Evolutionary conservation across 805 yeast species (phyloP).

Genomic region (Jamesozyma hellenica): DNA sequence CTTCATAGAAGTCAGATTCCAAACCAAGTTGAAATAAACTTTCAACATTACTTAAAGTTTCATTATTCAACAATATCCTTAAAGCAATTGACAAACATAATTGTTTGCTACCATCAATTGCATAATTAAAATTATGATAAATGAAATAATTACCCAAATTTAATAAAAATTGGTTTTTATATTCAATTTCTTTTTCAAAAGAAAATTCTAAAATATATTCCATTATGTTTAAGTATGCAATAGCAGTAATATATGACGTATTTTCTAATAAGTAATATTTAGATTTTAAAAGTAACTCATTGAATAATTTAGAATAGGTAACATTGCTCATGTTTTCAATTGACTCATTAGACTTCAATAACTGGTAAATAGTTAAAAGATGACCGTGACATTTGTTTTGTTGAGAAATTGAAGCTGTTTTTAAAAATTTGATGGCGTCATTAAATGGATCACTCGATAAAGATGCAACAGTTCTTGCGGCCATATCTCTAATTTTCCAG

Average conservation of each 20-base stretch:
- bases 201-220: not conserved
- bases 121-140: constrained; percentile 16
- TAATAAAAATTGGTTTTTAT: constrained; percentile 4
- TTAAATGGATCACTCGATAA: constrained; percentile 31
- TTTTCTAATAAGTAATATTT: constrained; percentile 14
- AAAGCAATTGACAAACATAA: constrained; percentile 32
- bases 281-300: not conserved
- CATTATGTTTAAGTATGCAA: constrained; percentile 24
- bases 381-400: constrained; percentile 53
- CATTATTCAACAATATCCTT: constrained; percentile 23
- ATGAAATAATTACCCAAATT: constrained; percentile 32
- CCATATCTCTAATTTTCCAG: constrained; percentile 86
- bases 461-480: constrained; percentile 59
- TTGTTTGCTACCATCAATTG: constrained; percentile 42
- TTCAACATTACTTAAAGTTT: constrained; percentile 13
- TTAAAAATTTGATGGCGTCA: constrained; percentile 25
- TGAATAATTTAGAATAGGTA: not conserved
- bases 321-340: constrained; percentile 1
- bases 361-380: constrained; percentile 34
- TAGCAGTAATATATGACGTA: constrained; percentile 28
- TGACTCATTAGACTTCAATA: constrained; percentile 4
- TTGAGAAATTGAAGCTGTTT: constrained; percentile 11
- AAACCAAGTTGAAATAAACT: constrained; percentile 31
- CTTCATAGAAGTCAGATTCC: constrained; percentile 35
- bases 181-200: not conserved